Conservation (phyloP, 495 filamentous ascomycete genomes). For the Recurvomyces mirabilis region DNA sequence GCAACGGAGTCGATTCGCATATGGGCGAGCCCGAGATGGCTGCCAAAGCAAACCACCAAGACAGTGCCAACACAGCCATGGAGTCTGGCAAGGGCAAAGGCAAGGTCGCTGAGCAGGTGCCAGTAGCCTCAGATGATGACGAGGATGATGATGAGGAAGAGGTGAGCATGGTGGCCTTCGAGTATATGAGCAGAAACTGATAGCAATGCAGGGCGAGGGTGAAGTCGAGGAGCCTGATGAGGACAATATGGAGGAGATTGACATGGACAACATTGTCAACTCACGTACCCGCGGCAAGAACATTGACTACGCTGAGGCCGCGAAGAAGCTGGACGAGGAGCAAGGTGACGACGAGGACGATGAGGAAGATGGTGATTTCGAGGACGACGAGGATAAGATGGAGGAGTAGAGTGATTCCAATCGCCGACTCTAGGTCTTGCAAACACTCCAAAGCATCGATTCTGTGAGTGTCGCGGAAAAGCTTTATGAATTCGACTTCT, state of each 20-base stretch:
- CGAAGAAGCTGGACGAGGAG: conserved; percentile 26
- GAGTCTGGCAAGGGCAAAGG: conserved; percentile 34
- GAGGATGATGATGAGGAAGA: conserved; percentile 17
- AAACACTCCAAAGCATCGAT: too few relatives aligned
- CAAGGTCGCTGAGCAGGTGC: conserved; percentile 27
- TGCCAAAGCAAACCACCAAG: too few relatives aligned
- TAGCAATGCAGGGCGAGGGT: conserved; percentile 7
- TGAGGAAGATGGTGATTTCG: conserved; percentile 28
- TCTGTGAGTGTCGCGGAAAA: too few relatives aligned
- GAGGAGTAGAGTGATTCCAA: too few relatives aligned
- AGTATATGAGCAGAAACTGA: too few relatives aligned
- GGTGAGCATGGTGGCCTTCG: not conserved
- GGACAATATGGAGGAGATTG: conserved; percentile 84
- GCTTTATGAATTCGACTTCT: too few relatives aligned
- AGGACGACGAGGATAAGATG: conserved; percentile 31
- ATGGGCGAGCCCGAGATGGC: too few relatives aligned
- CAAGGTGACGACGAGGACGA: conserved; percentile 32
- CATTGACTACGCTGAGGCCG: conserved; percentile 35
- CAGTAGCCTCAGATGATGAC: conserved; percentile 23
- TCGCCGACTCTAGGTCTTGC: too few relatives aligned
- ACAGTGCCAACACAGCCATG: conserved; percentile 14
- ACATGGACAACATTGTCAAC: conserved; percentile 78
- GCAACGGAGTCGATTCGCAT: conserved; percentile 2
- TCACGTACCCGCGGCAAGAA: conserved; percentile 62
- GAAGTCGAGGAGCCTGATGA: conserved; percentile 53